Evolutionary conservation across 2,329 filamentous ascomycete species (phyloP).

Genomic region (Xylariales sp.): DNA sequence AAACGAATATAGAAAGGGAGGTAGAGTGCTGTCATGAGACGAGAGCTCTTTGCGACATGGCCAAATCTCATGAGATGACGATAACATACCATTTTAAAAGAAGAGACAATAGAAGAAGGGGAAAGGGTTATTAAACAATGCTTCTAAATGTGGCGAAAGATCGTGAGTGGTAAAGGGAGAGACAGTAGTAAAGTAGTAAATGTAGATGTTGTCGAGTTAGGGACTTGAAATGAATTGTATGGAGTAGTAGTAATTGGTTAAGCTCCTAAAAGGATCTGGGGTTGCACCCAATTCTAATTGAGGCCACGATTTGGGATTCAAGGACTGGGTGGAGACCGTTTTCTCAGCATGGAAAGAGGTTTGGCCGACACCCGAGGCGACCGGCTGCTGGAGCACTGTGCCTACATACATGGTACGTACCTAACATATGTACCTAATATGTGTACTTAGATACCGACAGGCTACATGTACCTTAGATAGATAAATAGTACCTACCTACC

Average conservation of each 20-base stretch:
- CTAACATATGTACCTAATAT: too few species aligned
- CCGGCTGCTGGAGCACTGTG: neutral
- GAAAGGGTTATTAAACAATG: conserved; percentile 15
- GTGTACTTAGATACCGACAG: too few species aligned
- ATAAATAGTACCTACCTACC: neutral
- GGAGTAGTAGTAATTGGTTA: conserved; percentile 37
- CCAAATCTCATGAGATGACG: neutral
- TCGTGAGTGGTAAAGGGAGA: conserved; percentile 51
- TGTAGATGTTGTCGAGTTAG: conserved; percentile 20
- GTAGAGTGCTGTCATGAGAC: conserved; percentile 13
- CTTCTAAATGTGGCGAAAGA: conserved; percentile 9
- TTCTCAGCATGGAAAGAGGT: neutral
- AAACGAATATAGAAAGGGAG: neutral
- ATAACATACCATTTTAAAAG: conserved; percentile 37
- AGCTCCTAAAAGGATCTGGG: conserved; percentile 51
- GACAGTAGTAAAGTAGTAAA: neutral
- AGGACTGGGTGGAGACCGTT: conserved; percentile 21
- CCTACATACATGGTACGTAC: neutral
- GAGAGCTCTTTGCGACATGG: conserved; percentile 33
- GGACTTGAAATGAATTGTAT: conserved; percentile 37
- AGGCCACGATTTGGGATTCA: conserved; percentile 52
- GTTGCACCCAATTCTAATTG: conserved; percentile 50
- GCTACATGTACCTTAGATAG: too few species aligned
- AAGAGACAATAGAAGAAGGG: conserved; percentile 10
- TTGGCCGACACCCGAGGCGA: conserved; percentile 36